Evolutionary conservation across 1,284 basidiomycete species (phyloP).

Genomic region (Cutaneotrichosporon cutaneum): DNA sequence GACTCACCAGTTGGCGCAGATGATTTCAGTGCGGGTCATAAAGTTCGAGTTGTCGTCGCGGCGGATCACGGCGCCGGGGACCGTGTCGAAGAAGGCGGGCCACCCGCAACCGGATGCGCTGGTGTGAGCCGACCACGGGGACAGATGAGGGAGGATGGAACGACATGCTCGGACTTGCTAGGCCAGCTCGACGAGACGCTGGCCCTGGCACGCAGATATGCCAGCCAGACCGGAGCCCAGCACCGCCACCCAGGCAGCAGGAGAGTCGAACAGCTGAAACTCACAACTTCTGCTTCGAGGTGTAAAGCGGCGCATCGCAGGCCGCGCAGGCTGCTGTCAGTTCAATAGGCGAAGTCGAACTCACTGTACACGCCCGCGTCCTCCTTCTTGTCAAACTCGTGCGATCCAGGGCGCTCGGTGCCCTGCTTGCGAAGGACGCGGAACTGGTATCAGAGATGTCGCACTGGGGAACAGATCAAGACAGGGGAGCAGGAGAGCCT

Average conservation of each 20-base stretch:
- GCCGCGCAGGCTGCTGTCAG: constrained; percentile 44
- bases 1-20: constrained; percentile 50
- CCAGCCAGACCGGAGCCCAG: too few species aligned
- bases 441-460: constrained; percentile 60
- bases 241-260: too few species aligned
- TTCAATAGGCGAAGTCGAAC: constrained; percentile 13
- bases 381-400: constrained; percentile 69
- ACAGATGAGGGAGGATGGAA: too few species aligned
- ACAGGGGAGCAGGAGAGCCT: not conserved
- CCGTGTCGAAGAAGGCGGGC: constrained; percentile 95
- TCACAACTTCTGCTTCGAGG: constrained; percentile 80
- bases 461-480: not conserved
- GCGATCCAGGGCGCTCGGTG: constrained; percentile 75
- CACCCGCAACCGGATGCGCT: constrained; percentile 85
- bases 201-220: too few species aligned
- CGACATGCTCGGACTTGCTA: not conserved
- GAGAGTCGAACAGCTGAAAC: too few species aligned
- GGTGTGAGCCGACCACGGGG: too few species aligned
- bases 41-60: constrained; percentile 54
- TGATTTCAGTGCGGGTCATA: constrained; percentile 52
- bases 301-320: constrained; percentile 65
- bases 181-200: not conserved
- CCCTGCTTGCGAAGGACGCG: constrained; percentile 81
- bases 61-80: constrained; percentile 81
- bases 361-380: constrained; percentile 64